Conservation (phyloP, 129 eudicot genomes). For the Oenanthe sinensis region DNA sequence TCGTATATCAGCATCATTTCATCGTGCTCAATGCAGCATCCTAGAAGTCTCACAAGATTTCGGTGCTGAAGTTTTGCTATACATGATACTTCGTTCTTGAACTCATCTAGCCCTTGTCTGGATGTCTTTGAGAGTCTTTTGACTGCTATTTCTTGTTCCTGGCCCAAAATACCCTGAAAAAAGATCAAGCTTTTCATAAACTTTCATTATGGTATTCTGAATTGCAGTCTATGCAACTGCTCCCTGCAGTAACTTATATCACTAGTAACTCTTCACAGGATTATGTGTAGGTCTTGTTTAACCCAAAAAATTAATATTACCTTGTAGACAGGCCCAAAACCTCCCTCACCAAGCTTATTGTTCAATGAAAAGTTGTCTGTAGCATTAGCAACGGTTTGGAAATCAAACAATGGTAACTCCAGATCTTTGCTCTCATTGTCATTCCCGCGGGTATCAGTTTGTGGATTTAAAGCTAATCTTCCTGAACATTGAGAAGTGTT, state of each 20-base stretch:
- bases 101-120: conserved; percentile 11
- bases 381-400: background rate
- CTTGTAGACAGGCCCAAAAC: conserved; percentile 14
- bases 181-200: background rate
- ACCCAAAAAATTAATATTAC: background rate
- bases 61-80: conserved; percentile 26
- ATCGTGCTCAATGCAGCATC: conserved; percentile 22
- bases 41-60: conserved; percentile 25
- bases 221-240: background rate
- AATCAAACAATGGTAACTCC: conserved; percentile 8
- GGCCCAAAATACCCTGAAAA: background rate
- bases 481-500: background rate
- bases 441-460: background rate
- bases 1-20: conserved; percentile 12
- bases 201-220: background rate
- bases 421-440: background rate
- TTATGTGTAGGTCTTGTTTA: background rate
- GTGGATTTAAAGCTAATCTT: background rate
- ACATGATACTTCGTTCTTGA: conserved; percentile 9
- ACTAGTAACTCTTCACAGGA: background rate
- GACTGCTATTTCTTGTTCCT: conserved; percentile 3
- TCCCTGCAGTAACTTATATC: background rate
- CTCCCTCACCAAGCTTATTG: conserved; percentile 16
- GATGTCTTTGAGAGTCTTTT: conserved; percentile 5
- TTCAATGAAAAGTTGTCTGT: conserved; percentile 2